phyloP scores from a whole-genome alignment of 2,329 filamentous ascomycete species.

The Diaporthe velutina region DNA sequence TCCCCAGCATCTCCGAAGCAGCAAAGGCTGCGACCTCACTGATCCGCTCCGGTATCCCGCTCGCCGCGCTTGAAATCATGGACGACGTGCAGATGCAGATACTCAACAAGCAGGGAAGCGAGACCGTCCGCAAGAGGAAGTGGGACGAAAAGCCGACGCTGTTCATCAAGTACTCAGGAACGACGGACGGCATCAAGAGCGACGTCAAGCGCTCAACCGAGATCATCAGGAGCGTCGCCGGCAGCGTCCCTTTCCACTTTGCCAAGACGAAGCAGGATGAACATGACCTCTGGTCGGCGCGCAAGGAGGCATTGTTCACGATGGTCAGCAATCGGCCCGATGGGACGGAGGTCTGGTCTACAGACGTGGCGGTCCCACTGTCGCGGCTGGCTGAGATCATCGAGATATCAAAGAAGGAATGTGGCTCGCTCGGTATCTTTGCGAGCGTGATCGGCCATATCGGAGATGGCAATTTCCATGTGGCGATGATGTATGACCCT shows the following conservation, averaged over 20 bases:
- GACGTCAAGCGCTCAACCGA: slow-evolving; percentile 72
- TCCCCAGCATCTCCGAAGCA: slow-evolving; percentile 70
- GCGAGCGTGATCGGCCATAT: slow-evolving; percentile 75
- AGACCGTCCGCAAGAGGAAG: slow-evolving; percentile 62
- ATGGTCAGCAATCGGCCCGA: slow-evolving; percentile 74
- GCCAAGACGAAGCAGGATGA: slow-evolving; percentile 74
- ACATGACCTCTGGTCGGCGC: slow-evolving; percentile 79
- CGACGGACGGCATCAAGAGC: slow-evolving; percentile 71
- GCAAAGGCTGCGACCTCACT: slow-evolving; percentile 74
- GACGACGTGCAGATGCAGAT: slow-evolving; percentile 77
- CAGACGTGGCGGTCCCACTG: slow-evolving; percentile 84
- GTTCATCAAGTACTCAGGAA: slow-evolving; percentile 82
- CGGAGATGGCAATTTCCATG: slow-evolving; percentile 77
- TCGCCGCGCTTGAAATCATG: slow-evolving; percentile 75
- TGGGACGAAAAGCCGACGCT: slow-evolving; percentile 80
- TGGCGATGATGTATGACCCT: slow-evolving; percentile 57
- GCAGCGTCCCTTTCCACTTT: slow-evolving; percentile 73
- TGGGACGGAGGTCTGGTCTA: slow-evolving; percentile 79
- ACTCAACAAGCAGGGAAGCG: slow-evolving; percentile 73
- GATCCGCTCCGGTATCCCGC: slow-evolving; percentile 73
- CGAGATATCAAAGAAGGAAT: slow-evolving; percentile 72
- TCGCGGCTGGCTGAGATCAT: slow-evolving; percentile 80
- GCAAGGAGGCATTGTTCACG: slow-evolving; percentile 82
- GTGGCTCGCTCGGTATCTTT: slow-evolving; percentile 67
- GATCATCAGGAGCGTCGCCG: slow-evolving; percentile 68